phyloP scores from a whole-genome alignment of 2,329 filamentous ascomycete genomes.

The Fusarium sp. region DNA sequence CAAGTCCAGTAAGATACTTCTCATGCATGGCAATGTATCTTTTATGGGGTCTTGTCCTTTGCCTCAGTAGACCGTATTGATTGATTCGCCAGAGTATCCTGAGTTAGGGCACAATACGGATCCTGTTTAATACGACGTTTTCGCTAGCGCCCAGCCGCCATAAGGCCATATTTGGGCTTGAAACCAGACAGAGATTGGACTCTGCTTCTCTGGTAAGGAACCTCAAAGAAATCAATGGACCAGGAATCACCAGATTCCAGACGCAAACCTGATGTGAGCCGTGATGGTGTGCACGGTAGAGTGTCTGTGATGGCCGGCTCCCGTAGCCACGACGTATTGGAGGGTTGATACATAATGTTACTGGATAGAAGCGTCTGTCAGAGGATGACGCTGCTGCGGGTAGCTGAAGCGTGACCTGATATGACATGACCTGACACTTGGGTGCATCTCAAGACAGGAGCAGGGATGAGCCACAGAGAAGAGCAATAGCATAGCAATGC shows the following conservation, averaged over 20 bases:
- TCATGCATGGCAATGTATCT: conserved; percentile 19
- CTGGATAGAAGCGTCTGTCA: conserved; percentile 32
- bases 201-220: not conserved
- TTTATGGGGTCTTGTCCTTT: conserved; percentile 24
- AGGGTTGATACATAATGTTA: conserved; percentile 37
- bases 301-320: conserved; percentile 21
- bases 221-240: not conserved
- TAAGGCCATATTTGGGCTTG: conserved; percentile 35
- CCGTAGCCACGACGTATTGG: conserved; percentile 29
- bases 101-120: conserved; percentile 32
- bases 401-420: conserved; percentile 44
- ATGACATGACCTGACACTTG: conserved; percentile 46
- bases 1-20: conserved; percentile 26
- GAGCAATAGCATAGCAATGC: conserved; percentile 1
- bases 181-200: conserved; percentile 17
- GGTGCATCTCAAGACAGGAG: conserved; percentile 19
- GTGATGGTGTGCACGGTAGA: conserved; percentile 22
- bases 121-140: conserved; percentile 39
- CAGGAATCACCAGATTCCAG: conserved; percentile 19
- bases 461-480: not conserved
- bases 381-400: conserved; percentile 37
- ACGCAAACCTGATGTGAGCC: conserved; percentile 7
- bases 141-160: conserved; percentile 29
- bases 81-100: conserved; percentile 29
- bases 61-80: conserved; percentile 25